Evolutionary conservation across 345 rosid species (phyloP), one percentile per base, ranked within the genome.

Genomic region (Eucalyptus shirleyi): DNA sequence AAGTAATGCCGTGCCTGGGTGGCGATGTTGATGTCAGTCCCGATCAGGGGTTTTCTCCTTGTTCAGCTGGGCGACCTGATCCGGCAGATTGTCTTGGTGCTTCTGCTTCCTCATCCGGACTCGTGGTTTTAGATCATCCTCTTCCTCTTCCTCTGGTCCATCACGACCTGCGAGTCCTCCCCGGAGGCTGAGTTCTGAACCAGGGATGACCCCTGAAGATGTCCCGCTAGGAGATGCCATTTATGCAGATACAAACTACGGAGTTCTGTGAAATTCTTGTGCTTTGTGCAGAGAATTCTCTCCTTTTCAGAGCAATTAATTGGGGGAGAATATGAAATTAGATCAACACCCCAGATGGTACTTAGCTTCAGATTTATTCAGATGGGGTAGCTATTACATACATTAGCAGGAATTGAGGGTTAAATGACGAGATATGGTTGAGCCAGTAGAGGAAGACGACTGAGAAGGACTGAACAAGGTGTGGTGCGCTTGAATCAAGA

Each of bases 91-190:
- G 80, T 60, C 82, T 28, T 60, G 26, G 42, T 82, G 83, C 28
- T 62, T 59, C 87, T 89, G 87, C 56, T 32, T 89, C n/a, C 90
- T 56, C 90, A 89, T 89, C 90, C 90, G 87, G 88, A 89, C 30
- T 83, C 50, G 4, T 87, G 87, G 82, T 89, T 89, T 42, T 87
- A 23, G 37, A 37, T 47, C 90, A 59, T 89, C 51, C 87, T 21
- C 87, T 86, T 83, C 44, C 77, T 50, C 88, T 83, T 85, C 87
- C 87, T 82, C 12, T n/a, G 86, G 51, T 89, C 90, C 34, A 49
- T 12, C 6, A 49, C 5, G 50, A 49, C 1, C 50, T 4, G 50
- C 15, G 50, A 49, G 50, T 49, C 15, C 50, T 49, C 1, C 50
- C 1, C 15, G 50, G 50, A 49, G 50, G 50, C 50, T 0, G 50